Conservation (phyloP, 2,329 filamentous ascomycete species). For the Scedosporium minutisporum region DNA sequence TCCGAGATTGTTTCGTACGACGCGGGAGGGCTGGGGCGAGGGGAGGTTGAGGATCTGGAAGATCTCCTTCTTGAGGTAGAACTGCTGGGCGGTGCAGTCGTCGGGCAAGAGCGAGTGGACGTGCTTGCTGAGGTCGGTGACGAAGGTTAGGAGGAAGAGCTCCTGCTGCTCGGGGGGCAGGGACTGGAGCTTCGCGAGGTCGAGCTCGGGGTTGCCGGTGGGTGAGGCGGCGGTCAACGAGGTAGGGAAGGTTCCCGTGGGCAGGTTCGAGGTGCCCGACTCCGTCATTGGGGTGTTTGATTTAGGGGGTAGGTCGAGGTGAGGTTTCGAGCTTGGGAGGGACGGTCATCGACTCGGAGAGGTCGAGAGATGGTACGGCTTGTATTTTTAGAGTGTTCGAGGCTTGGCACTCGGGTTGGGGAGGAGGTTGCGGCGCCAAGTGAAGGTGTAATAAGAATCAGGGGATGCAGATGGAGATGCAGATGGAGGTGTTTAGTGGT, state of each 20-base stretch:
- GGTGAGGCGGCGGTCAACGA: conserved; percentile 20
- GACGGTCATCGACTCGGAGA: not conserved
- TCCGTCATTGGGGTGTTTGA: conserved; percentile 18
- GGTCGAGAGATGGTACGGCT: not conserved
- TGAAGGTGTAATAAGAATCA: not conserved
- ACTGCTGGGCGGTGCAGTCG: conserved; percentile 78
- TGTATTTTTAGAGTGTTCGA: not conserved
- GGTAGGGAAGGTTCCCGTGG: conserved; percentile 19
- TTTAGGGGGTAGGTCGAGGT: conserved; percentile 4
- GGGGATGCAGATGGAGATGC: not conserved
- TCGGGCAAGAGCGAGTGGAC: conserved; percentile 65
- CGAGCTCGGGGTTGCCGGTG: conserved; percentile 64
- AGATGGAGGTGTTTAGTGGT: not conserved
- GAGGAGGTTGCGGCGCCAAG: not conserved
- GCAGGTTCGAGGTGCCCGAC: conserved; percentile 26
- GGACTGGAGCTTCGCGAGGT: conserved; percentile 78
- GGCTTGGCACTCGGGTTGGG: not conserved
- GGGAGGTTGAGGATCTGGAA: conserved; percentile 83
- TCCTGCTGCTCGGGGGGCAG: conserved; percentile 93
- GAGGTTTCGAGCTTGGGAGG: not conserved
- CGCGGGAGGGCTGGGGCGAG: conserved; percentile 72
- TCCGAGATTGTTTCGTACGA: conserved; percentile 83
- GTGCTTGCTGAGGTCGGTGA: conserved; percentile 72
- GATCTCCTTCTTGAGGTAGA: conserved; percentile 86
- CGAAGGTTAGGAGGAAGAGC: conserved; percentile 82